These are phyloP conservation scores for Voacanga thouarsii DNA, from an alignment of 257 asterid genomes.

Conservation along the genomic window DNA sequence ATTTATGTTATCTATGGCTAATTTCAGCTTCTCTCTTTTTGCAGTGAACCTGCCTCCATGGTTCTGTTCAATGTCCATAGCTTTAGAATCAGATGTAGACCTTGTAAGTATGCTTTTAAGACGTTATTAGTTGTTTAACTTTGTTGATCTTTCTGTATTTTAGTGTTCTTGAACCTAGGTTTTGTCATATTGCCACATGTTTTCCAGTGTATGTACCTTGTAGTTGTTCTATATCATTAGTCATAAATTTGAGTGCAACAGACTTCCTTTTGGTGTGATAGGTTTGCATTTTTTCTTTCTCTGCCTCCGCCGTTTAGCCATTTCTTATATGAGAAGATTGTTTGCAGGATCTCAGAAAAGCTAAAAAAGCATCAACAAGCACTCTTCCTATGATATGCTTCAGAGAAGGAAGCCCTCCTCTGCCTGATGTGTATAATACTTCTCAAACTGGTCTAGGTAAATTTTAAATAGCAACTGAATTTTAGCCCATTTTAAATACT, in stretches of 20 bases:
- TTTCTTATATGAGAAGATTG: slow-evolving; percentile 11
- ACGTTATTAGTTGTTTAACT: slow-evolving; percentile 13
- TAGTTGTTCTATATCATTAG: not conserved
- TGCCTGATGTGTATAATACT: slow-evolving; percentile 78
- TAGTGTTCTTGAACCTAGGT: not conserved
- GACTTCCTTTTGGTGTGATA: not conserved
- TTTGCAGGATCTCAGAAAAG: slow-evolving; percentile 50
- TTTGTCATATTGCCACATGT: not conserved
- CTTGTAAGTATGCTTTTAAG: slow-evolving; percentile 51
- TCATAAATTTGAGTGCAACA: not conserved
- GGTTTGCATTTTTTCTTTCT: not conserved
- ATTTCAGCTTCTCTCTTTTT: slow-evolving; percentile 22
- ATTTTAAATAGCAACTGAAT: not conserved
- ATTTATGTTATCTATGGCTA: slow-evolving; percentile 10
- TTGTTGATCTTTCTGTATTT: not conserved
- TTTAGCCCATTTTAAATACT: not conserved
- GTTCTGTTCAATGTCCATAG: slow-evolving; percentile 73
- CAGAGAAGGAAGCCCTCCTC: slow-evolving; percentile 94
- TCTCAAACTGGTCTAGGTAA: slow-evolving; percentile 73
- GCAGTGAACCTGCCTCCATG: slow-evolving; percentile 93
- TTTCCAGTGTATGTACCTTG: not conserved
- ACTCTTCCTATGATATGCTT: slow-evolving; percentile 77
- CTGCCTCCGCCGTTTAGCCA: slow-evolving; percentile 4
- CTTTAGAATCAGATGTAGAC: slow-evolving; percentile 67
- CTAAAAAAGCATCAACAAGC: slow-evolving; percentile 40